Conservation (phyloP, 2,329 filamentous ascomycete genomes). For the Aspergillus quadrilineatus region DNA sequence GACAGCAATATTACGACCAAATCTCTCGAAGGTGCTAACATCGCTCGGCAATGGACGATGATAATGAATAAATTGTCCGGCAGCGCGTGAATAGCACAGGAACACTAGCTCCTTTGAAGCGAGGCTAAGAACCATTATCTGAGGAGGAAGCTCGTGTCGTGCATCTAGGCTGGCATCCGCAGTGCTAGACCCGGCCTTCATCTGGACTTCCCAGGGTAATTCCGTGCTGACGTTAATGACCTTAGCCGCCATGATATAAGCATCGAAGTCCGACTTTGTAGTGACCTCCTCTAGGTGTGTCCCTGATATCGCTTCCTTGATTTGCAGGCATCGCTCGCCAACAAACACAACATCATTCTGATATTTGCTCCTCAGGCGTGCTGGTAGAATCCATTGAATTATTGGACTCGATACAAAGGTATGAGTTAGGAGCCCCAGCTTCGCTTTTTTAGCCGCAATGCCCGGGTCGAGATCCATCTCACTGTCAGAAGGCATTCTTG, state of each 20-base stretch:
- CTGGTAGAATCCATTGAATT: slow-evolving; percentile 74
- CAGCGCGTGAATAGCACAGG: slow-evolving; percentile 60
- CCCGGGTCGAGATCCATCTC: slow-evolving; percentile 20
- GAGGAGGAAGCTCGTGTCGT: slow-evolving; percentile 61
- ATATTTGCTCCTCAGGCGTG: slow-evolving; percentile 66
- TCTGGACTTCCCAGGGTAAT: slow-evolving; percentile 34
- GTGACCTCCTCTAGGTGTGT: slow-evolving; percentile 72
- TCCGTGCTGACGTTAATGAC: slow-evolving; percentile 64
- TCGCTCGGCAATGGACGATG: slow-evolving; percentile 60
- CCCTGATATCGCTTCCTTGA: slow-evolving; percentile 67
- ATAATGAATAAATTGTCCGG: slow-evolving; percentile 61
- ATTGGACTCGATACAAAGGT: slow-evolving; percentile 76
- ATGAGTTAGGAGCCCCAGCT: slow-evolving; percentile 71
- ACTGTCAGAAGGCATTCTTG: slow-evolving; percentile 5
- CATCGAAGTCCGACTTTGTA: slow-evolving; percentile 75
- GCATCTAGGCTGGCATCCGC: slow-evolving; percentile 10
- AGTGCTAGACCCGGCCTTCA: slow-evolving; percentile 23
- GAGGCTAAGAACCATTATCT: slow-evolving; percentile 75
- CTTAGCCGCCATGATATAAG: slow-evolving; percentile 73
- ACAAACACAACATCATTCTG: slow-evolving; percentile 85
- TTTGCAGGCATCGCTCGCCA: slow-evolving; percentile 76
- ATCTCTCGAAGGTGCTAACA: slow-evolving; percentile 52
- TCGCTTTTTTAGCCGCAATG: slow-evolving; percentile 41
- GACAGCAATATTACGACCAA: slow-evolving; percentile 68
- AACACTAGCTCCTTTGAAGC: slow-evolving; percentile 74